Evolutionary conservation across 2,329 filamentous ascomycete species (phyloP), one percentile per base, ranked within the genome.

Genomic region (Aureobasidium musti): DNA sequence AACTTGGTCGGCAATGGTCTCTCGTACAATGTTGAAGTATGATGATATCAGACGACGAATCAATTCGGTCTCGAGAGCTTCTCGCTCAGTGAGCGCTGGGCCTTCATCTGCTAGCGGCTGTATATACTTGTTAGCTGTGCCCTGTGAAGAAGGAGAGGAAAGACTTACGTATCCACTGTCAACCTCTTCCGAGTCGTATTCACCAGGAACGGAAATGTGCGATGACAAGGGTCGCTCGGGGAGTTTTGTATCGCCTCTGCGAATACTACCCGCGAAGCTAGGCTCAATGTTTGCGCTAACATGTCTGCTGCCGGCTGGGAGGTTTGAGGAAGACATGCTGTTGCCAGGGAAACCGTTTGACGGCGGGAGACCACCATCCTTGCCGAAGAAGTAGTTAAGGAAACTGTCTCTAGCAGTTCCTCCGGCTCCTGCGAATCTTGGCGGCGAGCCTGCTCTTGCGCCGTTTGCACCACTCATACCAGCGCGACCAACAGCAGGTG

Each of bases 11-110:
- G 94, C 94, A 73, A 97, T 97, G n/a, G 92, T 94, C 80, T 99
- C 95, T 69, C 95, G 91, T 54, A 99, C 95, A 74, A 99, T 99
- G 78, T 97, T 96, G 83, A 99, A 99, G 83, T 99, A 99, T 1
- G 93, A 97, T 37, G 91, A 96, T 77, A 99, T 99, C 66, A 99
- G 86, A 54, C 93, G 91, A 54, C 94, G 90, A 77, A 99, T 99
- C 47, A 99, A 87, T 79, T 99, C 95, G 11, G 95, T 98, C 81
- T 99, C 95, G 82, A 99, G 91, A 52, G 92, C 91, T 81, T 99
- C 95, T 63, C 95, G 91, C 72, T 99, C 95, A 0, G 93, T 97
- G 73, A 99, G 86, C 66, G 91, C 92, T 39, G 92, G 92, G 75
- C 96, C 92, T 68, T 89, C 86, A 63, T 85, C 73, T 11, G 76